Percentiles rank a stretch among this genome's conserved stretches.
Conservation (phyloP, 768 basidiomycete genomes). For the Psilocybe tampanensis region DNA sequence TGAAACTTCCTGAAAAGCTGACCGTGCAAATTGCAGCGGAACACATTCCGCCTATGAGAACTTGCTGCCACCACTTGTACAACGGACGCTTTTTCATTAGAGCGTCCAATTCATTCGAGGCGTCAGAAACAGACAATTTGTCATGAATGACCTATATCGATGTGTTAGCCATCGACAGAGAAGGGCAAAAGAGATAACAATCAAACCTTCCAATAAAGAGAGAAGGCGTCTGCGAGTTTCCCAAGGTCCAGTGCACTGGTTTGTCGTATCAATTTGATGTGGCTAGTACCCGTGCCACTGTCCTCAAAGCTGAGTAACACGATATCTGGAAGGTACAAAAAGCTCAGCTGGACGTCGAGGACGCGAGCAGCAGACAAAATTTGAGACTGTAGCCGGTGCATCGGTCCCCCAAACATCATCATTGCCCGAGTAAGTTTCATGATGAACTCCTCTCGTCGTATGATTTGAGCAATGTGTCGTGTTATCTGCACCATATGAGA, state of each 20-base stretch:
- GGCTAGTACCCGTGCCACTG: constrained; percentile 74
- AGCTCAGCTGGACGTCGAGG: constrained; percentile 69
- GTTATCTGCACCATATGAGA: constrained; percentile 56
- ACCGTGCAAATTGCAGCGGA: constrained; percentile 74
- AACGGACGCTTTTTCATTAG: constrained; percentile 70
- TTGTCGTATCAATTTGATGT: constrained; percentile 79
- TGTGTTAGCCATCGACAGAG: neutral
- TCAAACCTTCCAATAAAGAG: constrained; percentile 72
- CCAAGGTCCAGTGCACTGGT: constrained; percentile 71
- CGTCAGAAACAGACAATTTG: constrained; percentile 71
- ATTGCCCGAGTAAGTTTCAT: constrained; percentile 82
- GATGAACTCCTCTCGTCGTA: constrained; percentile 82
- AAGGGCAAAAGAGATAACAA: constrained; percentile 16
- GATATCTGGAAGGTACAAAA: constrained; percentile 76
- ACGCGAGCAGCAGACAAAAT: constrained; percentile 79
- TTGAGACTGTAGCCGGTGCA: constrained; percentile 82
- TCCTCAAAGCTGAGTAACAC: constrained; percentile 87
- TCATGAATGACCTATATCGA: constrained; percentile 76
- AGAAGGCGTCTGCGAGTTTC: constrained; percentile 72
- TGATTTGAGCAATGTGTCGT: constrained; percentile 80
- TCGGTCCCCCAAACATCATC: constrained; percentile 89
- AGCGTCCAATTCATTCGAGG: constrained; percentile 65
- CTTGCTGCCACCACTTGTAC: constrained; percentile 61
- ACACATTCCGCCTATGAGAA: constrained; percentile 78
- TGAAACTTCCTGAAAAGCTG: constrained; percentile 74